phyloP scores from a whole-genome alignment of 2,329 filamentous ascomycete species.

The Xylariaceae sp. region DNA sequence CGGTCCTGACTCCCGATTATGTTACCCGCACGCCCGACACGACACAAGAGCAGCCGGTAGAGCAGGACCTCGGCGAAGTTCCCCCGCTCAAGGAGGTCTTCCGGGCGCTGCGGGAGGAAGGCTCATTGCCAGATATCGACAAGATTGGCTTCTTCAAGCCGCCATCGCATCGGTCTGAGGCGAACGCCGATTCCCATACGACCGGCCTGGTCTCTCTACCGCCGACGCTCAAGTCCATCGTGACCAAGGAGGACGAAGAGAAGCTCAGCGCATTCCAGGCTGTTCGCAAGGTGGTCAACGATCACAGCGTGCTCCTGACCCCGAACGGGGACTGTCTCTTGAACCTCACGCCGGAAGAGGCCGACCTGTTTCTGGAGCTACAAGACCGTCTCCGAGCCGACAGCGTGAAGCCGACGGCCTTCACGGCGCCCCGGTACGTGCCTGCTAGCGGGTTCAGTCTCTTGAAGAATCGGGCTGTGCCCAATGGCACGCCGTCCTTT shows the following conservation, averaged over 20 bases:
- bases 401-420: constrained; percentile 49
- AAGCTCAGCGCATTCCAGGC: constrained; percentile 50
- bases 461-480: constrained; percentile 59
- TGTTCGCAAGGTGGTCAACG: constrained; percentile 58
- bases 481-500: constrained; percentile 57
- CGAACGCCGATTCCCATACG: constrained; percentile 27
- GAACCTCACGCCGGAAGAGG: constrained; percentile 62
- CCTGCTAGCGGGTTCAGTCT: constrained; percentile 54
- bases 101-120: constrained; percentile 33
- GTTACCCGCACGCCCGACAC: constrained; percentile 25
- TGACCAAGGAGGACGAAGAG: constrained; percentile 50
- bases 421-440: constrained; percentile 51
- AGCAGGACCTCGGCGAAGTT: constrained; percentile 30
- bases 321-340: constrained; percentile 73
- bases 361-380: constrained; percentile 63
- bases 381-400: constrained; percentile 52
- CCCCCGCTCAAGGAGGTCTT: constrained; percentile 33
- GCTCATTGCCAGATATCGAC: constrained; percentile 31
- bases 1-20: constrained; percentile 32
- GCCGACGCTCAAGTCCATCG: constrained; percentile 40
- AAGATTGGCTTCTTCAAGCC: constrained; percentile 38
- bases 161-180: constrained; percentile 31
- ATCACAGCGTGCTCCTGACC: constrained; percentile 65
- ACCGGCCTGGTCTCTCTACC: constrained; percentile 29
- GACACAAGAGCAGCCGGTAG: constrained; percentile 25